phyloP scores from a whole-genome alignment of 1,284 basidiomycete species.

The Sporisorium graminicola region DNA sequence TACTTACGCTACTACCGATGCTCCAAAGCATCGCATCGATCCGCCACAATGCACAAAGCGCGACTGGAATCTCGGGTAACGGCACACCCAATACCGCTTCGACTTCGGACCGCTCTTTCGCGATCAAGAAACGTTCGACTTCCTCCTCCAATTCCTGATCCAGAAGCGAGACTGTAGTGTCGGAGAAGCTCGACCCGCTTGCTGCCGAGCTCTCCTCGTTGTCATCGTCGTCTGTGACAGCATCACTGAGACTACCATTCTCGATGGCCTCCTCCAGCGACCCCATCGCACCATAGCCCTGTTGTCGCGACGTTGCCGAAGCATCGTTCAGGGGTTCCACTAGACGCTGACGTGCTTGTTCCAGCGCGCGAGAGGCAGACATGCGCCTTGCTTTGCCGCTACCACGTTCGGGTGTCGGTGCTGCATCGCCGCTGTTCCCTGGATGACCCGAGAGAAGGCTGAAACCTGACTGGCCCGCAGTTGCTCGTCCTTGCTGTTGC shows the following conservation, averaged over 20 bases:
- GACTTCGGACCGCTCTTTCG: conserved; percentile 55
- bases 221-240: background rate
- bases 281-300: conserved; percentile 32
- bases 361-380: conserved; percentile 43
- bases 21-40: conserved; percentile 66
- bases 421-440: conserved; percentile 11
- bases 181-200: conserved; percentile 24
- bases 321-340: conserved; percentile 18
- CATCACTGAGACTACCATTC: conserved; percentile 13
- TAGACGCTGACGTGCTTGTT: conserved; percentile 41
- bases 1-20: conserved; percentile 51
- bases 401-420: conserved; percentile 19
- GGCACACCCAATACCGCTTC: conserved; percentile 60
- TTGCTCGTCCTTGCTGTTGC: background rate
- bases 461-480: conserved; percentile 34
- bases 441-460: conserved; percentile 36
- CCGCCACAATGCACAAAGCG: conserved; percentile 61
- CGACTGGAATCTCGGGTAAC: conserved; percentile 56
- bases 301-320: background rate
- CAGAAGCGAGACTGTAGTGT: conserved; percentile 30
- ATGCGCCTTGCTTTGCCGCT: conserved; percentile 38
- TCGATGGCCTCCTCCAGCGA: conserved; percentile 23
- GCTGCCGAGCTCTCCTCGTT: conserved; percentile 13
- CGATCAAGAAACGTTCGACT: conserved; percentile 46
- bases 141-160: conserved; percentile 48